These are phyloP conservation scores for Rhizopus sp. DNA, from an alignment of 371 early-diverging fungal species.

Conservation along the genomic window DNA sequence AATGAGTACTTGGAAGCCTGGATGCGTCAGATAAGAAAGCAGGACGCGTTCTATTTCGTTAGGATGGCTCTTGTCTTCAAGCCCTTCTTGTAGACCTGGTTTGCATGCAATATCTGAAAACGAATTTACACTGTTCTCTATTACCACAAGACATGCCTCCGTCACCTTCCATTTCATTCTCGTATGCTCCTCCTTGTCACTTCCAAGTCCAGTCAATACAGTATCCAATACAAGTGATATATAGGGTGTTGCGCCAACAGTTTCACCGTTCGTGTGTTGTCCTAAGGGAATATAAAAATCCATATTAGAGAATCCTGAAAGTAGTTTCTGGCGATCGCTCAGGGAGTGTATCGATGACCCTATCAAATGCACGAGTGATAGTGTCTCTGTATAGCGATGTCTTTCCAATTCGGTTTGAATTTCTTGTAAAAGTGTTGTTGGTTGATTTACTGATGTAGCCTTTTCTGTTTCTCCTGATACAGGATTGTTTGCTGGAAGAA, in stretches of 20 bases:
- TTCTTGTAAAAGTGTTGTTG: conserved; percentile 32
- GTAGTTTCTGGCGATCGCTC: conserved; percentile 35
- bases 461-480: neutral
- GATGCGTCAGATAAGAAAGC: conserved; percentile 55
- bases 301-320: conserved; percentile 34
- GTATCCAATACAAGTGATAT: conserved; percentile 78
- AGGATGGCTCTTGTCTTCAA: neutral
- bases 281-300: conserved; percentile 57
- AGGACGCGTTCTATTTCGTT: conserved; percentile 14
- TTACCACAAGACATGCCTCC: conserved; percentile 70
- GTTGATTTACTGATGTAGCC: conserved; percentile 1
- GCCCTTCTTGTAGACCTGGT: conserved; percentile 6
- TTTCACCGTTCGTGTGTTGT: conserved; percentile 63
- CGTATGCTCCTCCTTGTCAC: conserved; percentile 66
- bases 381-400: conserved; percentile 82
- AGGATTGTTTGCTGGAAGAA: conserved; percentile 20
- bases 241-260: conserved; percentile 81
- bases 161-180: conserved; percentile 81
- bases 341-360: conserved; percentile 70
- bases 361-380: conserved; percentile 78
- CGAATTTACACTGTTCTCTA: conserved; percentile 79
- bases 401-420: conserved; percentile 43
- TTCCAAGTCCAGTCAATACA: conserved; percentile 72
- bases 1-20: conserved; percentile 81
- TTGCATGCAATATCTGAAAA: conserved; percentile 56